These are phyloP conservation scores for Syncephalis plumigaleata DNA, from an alignment of 371 early-diverging fungal species.

Conservation along the genomic window DNA sequence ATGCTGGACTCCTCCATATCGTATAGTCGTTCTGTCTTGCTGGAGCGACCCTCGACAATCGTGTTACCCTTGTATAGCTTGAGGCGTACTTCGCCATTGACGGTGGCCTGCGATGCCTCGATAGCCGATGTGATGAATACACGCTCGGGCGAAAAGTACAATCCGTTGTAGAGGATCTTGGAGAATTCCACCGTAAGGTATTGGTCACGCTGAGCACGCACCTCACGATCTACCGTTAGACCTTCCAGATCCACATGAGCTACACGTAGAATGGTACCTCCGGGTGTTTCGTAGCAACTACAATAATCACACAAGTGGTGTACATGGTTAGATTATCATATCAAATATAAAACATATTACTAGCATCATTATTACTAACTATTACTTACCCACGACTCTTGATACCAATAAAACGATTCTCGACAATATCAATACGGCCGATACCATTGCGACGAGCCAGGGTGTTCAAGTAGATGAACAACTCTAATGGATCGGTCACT, in stretches of 20 bases:
- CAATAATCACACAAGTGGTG: neutral
- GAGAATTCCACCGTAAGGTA: slow-evolving; percentile 61
- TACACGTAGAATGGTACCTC: slow-evolving; percentile 84
- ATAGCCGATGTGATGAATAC: slow-evolving; percentile 71
- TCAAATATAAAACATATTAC: too few relatives aligned
- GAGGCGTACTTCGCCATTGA: slow-evolving; percentile 80
- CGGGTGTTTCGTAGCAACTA: slow-evolving; percentile 93
- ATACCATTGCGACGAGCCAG: slow-evolving; percentile 91
- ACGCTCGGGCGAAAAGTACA: slow-evolving; percentile 92
- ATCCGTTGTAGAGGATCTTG: slow-evolving; percentile 77
- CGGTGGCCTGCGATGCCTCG: slow-evolving; percentile 60
- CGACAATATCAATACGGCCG: slow-evolving; percentile 95
- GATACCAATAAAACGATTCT: slow-evolving; percentile 95
- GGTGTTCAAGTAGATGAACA: slow-evolving; percentile 90
- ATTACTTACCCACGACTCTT: slow-evolving; percentile 80
- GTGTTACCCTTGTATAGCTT: slow-evolving; percentile 94
- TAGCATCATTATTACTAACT: too few relatives aligned
- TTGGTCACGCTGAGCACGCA: slow-evolving; percentile 80
- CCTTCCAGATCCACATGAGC: slow-evolving; percentile 95
- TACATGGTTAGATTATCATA: too few relatives aligned
- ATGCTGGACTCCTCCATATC: slow-evolving; percentile 87
- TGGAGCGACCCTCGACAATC: slow-evolving; percentile 72
- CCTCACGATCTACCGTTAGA: slow-evolving; percentile 82
- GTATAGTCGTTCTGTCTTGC: slow-evolving; percentile 70
- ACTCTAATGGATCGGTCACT: slow-evolving; percentile 49